Conservation (phyloP, 1,139 yeast species). For the Yamadazyma buinensis region DNA sequence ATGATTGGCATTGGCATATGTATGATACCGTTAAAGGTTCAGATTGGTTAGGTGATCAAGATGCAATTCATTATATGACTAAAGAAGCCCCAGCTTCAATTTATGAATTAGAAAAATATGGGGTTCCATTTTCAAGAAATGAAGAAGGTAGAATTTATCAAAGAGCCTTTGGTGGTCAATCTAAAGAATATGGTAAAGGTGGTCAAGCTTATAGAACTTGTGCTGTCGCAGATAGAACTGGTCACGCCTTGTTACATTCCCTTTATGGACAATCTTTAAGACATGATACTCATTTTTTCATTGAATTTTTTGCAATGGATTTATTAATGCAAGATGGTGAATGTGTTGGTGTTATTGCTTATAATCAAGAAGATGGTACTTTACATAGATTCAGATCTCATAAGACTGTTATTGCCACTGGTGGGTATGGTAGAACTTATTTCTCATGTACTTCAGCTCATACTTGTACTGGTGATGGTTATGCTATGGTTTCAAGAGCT, state of each 20-base stretch:
- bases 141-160: slow-evolving; percentile 97
- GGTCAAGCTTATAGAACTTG: slow-evolving; percentile 99
- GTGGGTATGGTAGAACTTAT: slow-evolving; percentile 98
- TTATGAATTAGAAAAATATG: slow-evolving; percentile 95
- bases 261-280: slow-evolving; percentile 94
- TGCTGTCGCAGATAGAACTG: slow-evolving; percentile 99
- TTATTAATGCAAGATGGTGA: slow-evolving; percentile 93
- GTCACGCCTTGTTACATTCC: slow-evolving; percentile 95
- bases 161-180: slow-evolving; percentile 98
- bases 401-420: slow-evolving; percentile 95
- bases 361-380: slow-evolving; percentile 98
- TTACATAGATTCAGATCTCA: slow-evolving; percentile 96
- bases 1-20: slow-evolving; percentile 99
- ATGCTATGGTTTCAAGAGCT: slow-evolving; percentile 97
- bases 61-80: slow-evolving; percentile 98
- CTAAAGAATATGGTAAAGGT: slow-evolving; percentile 93
- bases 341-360: slow-evolving; percentile 95
- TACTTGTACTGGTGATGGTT: slow-evolving; percentile 99
- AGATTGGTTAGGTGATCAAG: slow-evolving; percentile 99
- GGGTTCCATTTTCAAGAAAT: slow-evolving; percentile 97
- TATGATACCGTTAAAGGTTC: slow-evolving; percentile 99
- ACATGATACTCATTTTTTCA: slow-evolving; percentile 96
- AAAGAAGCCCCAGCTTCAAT: slow-evolving; percentile 96
- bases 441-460: slow-evolving; percentile 99
- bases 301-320: slow-evolving; percentile 95